Percentiles rank a stretch among this genome's conserved stretches.
Conservation (phyloP, 768 basidiomycete genomes). For the Paxillus involutus region DNA sequence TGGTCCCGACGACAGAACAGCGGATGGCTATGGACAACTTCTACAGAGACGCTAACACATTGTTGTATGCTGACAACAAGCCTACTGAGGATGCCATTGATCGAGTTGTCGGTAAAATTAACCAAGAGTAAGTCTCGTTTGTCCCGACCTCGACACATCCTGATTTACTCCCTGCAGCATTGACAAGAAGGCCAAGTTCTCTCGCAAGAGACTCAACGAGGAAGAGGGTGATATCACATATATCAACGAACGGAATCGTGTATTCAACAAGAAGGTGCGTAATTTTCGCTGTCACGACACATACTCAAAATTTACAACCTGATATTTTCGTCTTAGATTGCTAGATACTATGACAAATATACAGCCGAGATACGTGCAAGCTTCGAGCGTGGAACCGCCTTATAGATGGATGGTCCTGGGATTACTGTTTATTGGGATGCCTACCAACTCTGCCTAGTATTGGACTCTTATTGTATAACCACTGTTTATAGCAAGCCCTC, state of each 20-base stretch:
- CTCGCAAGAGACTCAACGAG: conserved; percentile 86
- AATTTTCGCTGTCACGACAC: not conserved
- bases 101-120: conserved; percentile 86
- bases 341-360: conserved; percentile 95
- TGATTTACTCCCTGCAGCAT: conserved; percentile 46
- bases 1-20: conserved; percentile 58
- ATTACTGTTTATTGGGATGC: conserved; percentile 4
- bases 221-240: conserved; percentile 97
- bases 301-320: not conserved
- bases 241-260: conserved; percentile 97
- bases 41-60: conserved; percentile 90
- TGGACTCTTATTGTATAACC: conserved; percentile 6
- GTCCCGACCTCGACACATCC: not conserved
- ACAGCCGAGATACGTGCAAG: conserved; percentile 95
- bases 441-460: conserved; percentile 4
- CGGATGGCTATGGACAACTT: conserved; percentile 74
- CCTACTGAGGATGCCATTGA: conserved; percentile 95
- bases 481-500: not conserved
- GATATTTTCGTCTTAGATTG: conserved; percentile 54
- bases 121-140: conserved; percentile 58
- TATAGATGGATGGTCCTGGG: conserved; percentile 41
- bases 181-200: conserved; percentile 89
- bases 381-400: conserved; percentile 95
- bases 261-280: conserved; percentile 94
- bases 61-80: conserved; percentile 94